Evolutionary conservation across 106 monocot species (phyloP).

Genomic region (Cymbidium sinense): DNA sequence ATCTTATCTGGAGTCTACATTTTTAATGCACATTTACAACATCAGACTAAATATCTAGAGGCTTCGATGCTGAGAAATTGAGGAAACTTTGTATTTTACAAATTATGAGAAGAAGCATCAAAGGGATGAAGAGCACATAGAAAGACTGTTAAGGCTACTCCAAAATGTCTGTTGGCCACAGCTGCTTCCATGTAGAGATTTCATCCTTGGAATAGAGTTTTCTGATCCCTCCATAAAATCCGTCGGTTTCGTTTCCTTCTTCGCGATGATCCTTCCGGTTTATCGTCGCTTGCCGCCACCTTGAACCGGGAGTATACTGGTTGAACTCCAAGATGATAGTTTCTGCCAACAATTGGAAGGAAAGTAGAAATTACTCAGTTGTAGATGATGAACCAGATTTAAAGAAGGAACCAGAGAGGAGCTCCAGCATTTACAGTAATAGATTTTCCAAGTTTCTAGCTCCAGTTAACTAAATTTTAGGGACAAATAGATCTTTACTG

Average conservation of each 20-base stretch:
- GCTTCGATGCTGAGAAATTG: neutral
- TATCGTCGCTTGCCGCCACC: conserved; percentile 43
- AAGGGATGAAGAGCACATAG: neutral
- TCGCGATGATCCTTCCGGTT: conserved; percentile 51
- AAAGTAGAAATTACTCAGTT: neutral
- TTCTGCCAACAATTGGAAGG: conserved; percentile 20
- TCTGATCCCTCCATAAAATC: conserved; percentile 78
- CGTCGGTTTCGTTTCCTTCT: conserved; percentile 58
- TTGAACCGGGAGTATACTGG: conserved; percentile 48
- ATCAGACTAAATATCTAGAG: neutral
- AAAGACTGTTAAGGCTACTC: conserved; percentile 18
- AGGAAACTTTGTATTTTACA: neutral
- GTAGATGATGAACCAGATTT: no score
- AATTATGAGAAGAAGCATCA: no score
- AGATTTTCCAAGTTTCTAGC: no score
- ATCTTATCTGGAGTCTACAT: no score
- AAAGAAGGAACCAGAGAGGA: no score
- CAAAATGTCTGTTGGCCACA: conserved; percentile 50
- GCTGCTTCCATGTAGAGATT: conserved; percentile 46
- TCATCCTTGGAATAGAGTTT: conserved; percentile 49
- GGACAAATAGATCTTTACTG: no score
- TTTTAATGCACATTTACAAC: conserved; percentile 1
- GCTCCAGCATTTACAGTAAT: no score
- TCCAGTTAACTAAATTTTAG: no score
- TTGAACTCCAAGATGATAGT: conserved; percentile 60